phyloP scores from a whole-genome alignment of 176 grass and related monocot species.

The Oryza meridionalis region DNA sequence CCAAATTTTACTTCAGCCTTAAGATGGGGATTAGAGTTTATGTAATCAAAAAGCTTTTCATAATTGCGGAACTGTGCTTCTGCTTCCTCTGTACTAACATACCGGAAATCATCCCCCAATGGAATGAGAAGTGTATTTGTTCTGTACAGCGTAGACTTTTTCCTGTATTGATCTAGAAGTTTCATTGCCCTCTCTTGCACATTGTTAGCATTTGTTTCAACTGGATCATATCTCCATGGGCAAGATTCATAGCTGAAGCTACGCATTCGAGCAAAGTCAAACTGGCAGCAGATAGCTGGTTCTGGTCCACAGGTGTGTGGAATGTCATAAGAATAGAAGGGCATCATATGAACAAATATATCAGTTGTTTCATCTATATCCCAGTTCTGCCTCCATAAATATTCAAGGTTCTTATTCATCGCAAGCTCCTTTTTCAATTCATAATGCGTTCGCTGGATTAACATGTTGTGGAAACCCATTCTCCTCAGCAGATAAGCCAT shows the following conservation, averaged over 20 bases:
- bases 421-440: constrained; percentile 97
- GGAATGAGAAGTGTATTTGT: constrained; percentile 95
- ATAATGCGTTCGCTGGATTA: constrained; percentile 98
- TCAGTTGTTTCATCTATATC: constrained; percentile 89
- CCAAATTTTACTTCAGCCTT: constrained; percentile 95
- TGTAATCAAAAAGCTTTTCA: constrained; percentile 92
- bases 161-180: constrained; percentile 95
- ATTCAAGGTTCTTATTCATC: constrained; percentile 81
- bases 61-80: constrained; percentile 95
- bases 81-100: constrained; percentile 85
- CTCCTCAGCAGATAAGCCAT: constrained; percentile 92
- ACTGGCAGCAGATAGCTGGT: constrained; percentile 98
- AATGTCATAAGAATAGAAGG: constrained; percentile 99
- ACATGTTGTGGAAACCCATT: constrained; percentile 97
- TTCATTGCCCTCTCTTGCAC: constrained; percentile 81
- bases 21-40: constrained; percentile 79
- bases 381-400: constrained; percentile 98
- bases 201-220: constrained; percentile 82
- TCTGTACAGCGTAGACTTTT: constrained; percentile 95
- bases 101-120: constrained; percentile 97
- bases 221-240: constrained; percentile 80
- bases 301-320: constrained; percentile 99
- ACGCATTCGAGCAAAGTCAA: constrained; percentile 94
- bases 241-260: constrained; percentile 80
- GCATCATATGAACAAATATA: constrained; percentile 99